These are phyloP conservation scores for Tolypocladium paradoxum DNA, from an alignment of 2,329 filamentous ascomycete genomes.

Conservation along the genomic window DNA sequence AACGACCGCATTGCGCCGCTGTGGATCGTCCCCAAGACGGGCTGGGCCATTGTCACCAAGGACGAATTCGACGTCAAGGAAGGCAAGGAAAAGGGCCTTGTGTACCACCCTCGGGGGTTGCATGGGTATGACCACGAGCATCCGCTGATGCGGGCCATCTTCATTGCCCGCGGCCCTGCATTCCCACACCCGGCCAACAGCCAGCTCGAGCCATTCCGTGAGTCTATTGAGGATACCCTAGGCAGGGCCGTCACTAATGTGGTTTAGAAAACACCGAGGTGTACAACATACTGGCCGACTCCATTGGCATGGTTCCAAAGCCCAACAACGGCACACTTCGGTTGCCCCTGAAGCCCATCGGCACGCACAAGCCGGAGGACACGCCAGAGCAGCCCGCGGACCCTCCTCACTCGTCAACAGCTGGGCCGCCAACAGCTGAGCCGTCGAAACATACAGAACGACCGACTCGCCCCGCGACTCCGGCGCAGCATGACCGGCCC, in stretches of 20 bases:
- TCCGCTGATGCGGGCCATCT: constrained; percentile 92
- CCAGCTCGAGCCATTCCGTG: constrained; percentile 70
- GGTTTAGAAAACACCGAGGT: constrained; percentile 80
- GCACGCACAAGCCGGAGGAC: constrained; percentile 45
- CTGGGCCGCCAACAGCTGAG: neutral
- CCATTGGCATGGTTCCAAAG: constrained; percentile 58
- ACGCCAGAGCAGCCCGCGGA: constrained; percentile 41
- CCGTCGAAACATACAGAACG: constrained; percentile 7
- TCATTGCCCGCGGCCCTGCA: constrained; percentile 81
- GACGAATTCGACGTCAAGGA: constrained; percentile 64
- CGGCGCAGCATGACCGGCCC: neutral
- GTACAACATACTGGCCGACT: constrained; percentile 91
- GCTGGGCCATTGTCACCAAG: constrained; percentile 82
- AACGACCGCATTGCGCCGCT: constrained; percentile 87
- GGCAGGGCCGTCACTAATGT: neutral
- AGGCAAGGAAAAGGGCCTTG: constrained; percentile 49
- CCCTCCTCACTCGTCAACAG: constrained; percentile 23
- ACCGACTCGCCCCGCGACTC: neutral
- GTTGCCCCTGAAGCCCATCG: constrained; percentile 54
- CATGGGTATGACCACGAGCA: constrained; percentile 95
- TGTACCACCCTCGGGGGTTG: constrained; percentile 73
- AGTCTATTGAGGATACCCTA: constrained; percentile 25
- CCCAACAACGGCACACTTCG: constrained; percentile 83
- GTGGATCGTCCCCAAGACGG: constrained; percentile 86
- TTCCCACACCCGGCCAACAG: constrained; percentile 82